Percentiles rank a stretch among this genome's conserved stretches.
Conservation (phyloP, 2,329 filamentous ascomycete species). For the Aspergillus sp. region DNA sequence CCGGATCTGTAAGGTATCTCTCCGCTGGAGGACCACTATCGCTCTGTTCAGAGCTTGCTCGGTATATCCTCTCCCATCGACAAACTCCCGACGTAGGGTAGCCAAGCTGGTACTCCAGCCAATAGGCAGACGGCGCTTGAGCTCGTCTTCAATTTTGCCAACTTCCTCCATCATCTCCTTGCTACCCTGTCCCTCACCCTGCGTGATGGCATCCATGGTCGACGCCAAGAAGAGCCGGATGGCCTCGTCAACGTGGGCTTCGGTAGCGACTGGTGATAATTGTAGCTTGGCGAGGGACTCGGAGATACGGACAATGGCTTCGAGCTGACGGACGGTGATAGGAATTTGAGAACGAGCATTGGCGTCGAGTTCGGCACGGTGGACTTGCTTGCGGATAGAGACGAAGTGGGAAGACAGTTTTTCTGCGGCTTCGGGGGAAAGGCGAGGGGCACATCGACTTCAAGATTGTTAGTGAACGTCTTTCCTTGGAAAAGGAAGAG, state of each 20-base stretch:
- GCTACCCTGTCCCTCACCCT: slow-evolving; percentile 74
- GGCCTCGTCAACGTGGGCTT: slow-evolving; percentile 91
- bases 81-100: slow-evolving; percentile 81
- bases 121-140: slow-evolving; percentile 80
- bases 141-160: slow-evolving; percentile 76
- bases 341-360: slow-evolving; percentile 90
- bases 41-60: slow-evolving; percentile 81
- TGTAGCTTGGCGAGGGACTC: slow-evolving; percentile 90
- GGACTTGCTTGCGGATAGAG: slow-evolving; percentile 88
- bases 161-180: slow-evolving; percentile 90
- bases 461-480: slow-evolving; percentile 8
- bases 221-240: slow-evolving; percentile 93
- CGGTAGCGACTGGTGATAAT: slow-evolving; percentile 77
- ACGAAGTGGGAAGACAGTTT: slow-evolving; percentile 97
- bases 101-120: slow-evolving; percentile 91
- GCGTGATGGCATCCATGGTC: slow-evolving; percentile 96
- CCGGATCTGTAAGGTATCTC: slow-evolving; percentile 61
- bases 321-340: slow-evolving; percentile 93
- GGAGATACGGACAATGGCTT: slow-evolving; percentile 94
- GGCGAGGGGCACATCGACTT: slow-evolving; percentile 83
- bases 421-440: slow-evolving; percentile 85
- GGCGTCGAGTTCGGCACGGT: slow-evolving; percentile 80
- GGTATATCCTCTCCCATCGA: slow-evolving; percentile 81
- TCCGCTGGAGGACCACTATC: slow-evolving; percentile 74
- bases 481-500: not conserved